These are phyloP conservation scores for Brassica incana DNA, from an alignment of 345 rosid genomes.

Conservation along the genomic window DNA sequence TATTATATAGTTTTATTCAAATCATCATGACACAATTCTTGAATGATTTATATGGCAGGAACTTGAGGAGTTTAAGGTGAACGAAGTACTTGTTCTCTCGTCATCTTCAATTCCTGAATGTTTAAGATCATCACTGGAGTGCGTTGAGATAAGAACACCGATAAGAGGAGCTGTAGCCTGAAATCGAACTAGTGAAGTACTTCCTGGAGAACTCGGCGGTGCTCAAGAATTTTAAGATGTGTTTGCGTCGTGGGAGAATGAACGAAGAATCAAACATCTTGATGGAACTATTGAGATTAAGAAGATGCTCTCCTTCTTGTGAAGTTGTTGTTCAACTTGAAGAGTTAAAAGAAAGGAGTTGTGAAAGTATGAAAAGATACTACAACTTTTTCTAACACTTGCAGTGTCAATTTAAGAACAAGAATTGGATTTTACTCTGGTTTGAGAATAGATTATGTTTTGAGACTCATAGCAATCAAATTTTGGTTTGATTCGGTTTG, in stretches of 20 bases:
- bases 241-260: not conserved
- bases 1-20: not conserved
- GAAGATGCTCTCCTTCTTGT: conserved; percentile 10
- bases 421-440: not conserved
- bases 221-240: not conserved
- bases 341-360: not conserved
- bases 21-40: not conserved
- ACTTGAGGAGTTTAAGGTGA: not conserved
- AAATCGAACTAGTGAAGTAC: not conserved
- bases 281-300: not conserved
- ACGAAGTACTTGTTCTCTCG: not conserved
- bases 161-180: not conserved
- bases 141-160: not conserved
- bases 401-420: not conserved
- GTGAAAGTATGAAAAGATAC: not conserved
- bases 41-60: not conserved
- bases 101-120: not conserved
- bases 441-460: not conserved
- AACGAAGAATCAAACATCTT: not conserved
- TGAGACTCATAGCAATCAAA: not conserved
- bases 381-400: not conserved
- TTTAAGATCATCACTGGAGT: not conserved
- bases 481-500: not conserved
- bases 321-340: not conserved
- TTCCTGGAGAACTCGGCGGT: not conserved